Conservation (phyloP, 352 stramenopile species). For the Phytophthora cactorum region DNA sequence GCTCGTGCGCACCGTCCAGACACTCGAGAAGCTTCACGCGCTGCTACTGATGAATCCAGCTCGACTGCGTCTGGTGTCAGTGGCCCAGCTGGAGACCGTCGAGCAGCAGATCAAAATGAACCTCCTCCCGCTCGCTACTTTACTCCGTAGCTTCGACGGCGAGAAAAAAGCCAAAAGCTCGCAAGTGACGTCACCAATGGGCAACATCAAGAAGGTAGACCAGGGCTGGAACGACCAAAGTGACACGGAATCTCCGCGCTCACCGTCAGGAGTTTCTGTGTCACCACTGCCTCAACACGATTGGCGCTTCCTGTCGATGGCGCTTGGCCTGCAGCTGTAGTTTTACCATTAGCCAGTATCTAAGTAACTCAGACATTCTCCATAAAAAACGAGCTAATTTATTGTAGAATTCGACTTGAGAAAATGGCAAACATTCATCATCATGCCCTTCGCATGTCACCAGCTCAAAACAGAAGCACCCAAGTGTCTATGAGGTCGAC, state of each 20-base stretch:
- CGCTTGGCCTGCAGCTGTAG: constrained; percentile 45
- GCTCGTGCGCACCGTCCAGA: constrained; percentile 46
- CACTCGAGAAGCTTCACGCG: constrained; percentile 38
- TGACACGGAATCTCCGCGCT: constrained; percentile 35
- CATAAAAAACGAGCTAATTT: constrained; percentile 35
- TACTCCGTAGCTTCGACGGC: constrained; percentile 44
- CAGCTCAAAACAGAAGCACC: too few species aligned
- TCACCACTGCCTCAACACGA: constrained; percentile 15
- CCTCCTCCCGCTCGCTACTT: constrained; percentile 42
- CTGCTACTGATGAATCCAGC: constrained; percentile 38
- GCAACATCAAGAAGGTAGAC: constrained; percentile 22
- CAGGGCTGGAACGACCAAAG: constrained; percentile 4
- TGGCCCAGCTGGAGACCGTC: constrained; percentile 35
- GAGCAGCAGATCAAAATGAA: constrained; percentile 46
- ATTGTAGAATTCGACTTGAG: constrained; percentile 26
- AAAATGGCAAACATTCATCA: constrained; percentile 10
- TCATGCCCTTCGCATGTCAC: too few species aligned
- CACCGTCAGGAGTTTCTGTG: constrained; percentile 29
- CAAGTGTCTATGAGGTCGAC: neutral
- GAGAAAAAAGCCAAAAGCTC: neutral
- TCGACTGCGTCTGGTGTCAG: constrained; percentile 31
- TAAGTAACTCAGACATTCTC: neutral
- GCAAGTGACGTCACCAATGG: neutral
- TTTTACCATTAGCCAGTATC: constrained; percentile 10
- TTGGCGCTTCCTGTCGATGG: constrained; percentile 50